Evolutionary conservation across 2,329 filamentous ascomycete genomes (phyloP).

Genomic region (Neopestalotiopsis sp.): DNA sequence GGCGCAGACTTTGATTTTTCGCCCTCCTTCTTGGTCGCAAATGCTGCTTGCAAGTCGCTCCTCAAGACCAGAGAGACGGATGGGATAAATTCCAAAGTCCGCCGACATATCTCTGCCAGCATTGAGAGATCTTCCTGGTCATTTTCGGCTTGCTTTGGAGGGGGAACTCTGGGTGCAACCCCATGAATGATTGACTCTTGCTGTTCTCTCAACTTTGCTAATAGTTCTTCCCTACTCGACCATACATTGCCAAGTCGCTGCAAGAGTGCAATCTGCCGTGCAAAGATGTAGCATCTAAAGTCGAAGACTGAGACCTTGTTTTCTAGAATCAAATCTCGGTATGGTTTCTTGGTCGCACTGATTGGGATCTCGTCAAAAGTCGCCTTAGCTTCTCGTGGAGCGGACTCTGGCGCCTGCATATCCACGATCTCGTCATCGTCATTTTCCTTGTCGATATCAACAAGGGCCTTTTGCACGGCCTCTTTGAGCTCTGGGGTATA

Average conservation of each 20-base stretch:
- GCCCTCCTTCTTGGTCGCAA: constrained; percentile 45
- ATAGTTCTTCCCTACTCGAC: constrained; percentile 66
- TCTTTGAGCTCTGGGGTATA: constrained; percentile 77
- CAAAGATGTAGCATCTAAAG: constrained; percentile 92
- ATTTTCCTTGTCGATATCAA: constrained; percentile 42
- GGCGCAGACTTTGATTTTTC: constrained; percentile 29
- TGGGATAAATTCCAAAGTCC: constrained; percentile 84
- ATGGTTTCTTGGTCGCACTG: constrained; percentile 74
- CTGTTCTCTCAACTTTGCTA: constrained; percentile 67
- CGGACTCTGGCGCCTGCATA: constrained; percentile 49
- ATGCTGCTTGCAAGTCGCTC: constrained; percentile 73
- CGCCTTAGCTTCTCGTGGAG: constrained; percentile 37
- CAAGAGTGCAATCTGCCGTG: constrained; percentile 82
- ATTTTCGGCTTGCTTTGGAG: constrained; percentile 54
- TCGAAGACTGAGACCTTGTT: constrained; percentile 97
- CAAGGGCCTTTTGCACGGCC: constrained; percentile 58
- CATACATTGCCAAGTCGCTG: constrained; percentile 80
- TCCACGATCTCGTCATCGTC: constrained; percentile 52
- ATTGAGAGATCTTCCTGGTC: constrained; percentile 77
- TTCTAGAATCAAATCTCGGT: constrained; percentile 88
- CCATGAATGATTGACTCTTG: constrained; percentile 63
- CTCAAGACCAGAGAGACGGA: constrained; percentile 80
- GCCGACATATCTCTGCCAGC: constrained; percentile 84
- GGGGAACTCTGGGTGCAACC: constrained; percentile 57
- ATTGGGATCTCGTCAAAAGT: constrained; percentile 64